Percentiles rank a stretch among this genome's conserved stretches.
These are phyloP conservation scores for Serendipita sp. DNA, from an alignment of 768 basidiomycete genomes.

Conservation along the genomic window DNA sequence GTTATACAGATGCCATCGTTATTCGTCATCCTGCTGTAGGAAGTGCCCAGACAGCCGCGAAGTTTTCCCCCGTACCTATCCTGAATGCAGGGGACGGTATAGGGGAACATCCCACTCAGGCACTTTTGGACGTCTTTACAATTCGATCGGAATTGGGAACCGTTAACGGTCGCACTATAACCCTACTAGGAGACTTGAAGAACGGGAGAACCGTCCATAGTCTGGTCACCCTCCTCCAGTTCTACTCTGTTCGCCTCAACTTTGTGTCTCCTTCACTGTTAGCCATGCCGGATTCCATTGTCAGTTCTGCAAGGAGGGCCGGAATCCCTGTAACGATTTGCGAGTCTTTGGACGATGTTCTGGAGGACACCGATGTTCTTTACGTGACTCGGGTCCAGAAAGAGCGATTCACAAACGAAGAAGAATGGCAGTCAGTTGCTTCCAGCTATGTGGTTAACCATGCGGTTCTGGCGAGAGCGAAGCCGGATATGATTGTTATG, in stretches of 20 bases:
- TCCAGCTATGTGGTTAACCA: conserved; percentile 89
- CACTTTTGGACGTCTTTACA: conserved; percentile 76
- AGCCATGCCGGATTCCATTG: conserved; percentile 76
- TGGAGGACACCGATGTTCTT: conserved; percentile 84
- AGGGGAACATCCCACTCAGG: conserved; percentile 95
- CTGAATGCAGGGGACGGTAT: conserved; percentile 95
- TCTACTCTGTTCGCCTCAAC: conserved; percentile 88
- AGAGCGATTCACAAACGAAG: conserved; percentile 70
- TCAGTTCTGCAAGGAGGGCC: conserved; percentile 67
- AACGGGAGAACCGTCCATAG: conserved; percentile 97
- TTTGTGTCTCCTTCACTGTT: conserved; percentile 81
- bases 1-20: conserved; percentile 89
- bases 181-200: conserved; percentile 87
- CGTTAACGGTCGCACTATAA: conserved; percentile 89
- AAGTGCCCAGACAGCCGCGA: conserved; percentile 88
- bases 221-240: conserved; percentile 75
- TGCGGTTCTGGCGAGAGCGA: conserved; percentile 79
- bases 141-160: conserved; percentile 97
- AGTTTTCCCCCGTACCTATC: conserved; percentile 87
- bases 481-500: conserved; percentile 97
- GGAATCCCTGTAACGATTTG: conserved; percentile 64
- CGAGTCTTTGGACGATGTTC: conserved; percentile 80
- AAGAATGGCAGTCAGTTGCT: conserved; percentile 81
- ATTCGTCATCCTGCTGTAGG: conserved; percentile 90
- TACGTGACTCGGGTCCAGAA: conserved; percentile 95